Conservation (phyloP, 1,284 basidiomycete genomes). For the Termitomyces sp. region DNA sequence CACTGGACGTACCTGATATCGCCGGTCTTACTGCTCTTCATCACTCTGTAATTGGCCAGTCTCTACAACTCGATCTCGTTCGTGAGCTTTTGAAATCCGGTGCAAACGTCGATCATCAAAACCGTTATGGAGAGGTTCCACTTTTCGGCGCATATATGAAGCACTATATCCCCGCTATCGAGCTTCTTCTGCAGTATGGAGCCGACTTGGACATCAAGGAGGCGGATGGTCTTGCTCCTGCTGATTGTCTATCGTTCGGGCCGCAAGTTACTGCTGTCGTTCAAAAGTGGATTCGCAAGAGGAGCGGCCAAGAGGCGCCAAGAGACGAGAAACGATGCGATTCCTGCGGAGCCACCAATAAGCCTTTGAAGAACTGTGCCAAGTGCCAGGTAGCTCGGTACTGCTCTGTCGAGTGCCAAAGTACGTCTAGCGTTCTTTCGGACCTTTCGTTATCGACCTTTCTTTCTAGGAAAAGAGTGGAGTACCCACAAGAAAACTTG, state of each 20-base stretch:
- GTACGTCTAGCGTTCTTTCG: constrained; percentile 32
- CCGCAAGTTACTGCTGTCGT: constrained; percentile 45
- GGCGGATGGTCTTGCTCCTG: constrained; percentile 33
- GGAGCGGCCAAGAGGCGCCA: constrained; percentile 38
- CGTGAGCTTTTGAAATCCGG: constrained; percentile 37
- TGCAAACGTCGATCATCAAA: constrained; percentile 41
- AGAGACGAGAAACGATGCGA: constrained; percentile 40
- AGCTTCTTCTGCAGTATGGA: constrained; percentile 46
- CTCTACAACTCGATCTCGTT: constrained; percentile 27
- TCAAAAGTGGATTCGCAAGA: constrained; percentile 43
- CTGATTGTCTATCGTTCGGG: constrained; percentile 27
- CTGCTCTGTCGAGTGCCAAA: constrained; percentile 51
- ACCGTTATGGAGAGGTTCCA: constrained; percentile 44
- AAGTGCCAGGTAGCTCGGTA: constrained; percentile 43
- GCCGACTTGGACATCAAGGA: constrained; percentile 44
- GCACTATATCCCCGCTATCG: constrained; percentile 31
- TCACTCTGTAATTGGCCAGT: constrained; percentile 34
- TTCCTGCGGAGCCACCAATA: constrained; percentile 28
- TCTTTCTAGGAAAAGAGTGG: constrained; percentile 40
- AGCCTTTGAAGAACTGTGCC: constrained; percentile 37
- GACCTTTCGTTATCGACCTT: background rate
- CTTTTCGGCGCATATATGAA: constrained; percentile 35
- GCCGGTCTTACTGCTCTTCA: constrained; percentile 46
- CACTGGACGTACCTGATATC: constrained; percentile 42
- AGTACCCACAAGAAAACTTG: constrained; percentile 43